phyloP scores from a whole-genome alignment of 2,329 filamentous ascomycete genomes.

The Thyridium curvatum region DNA sequence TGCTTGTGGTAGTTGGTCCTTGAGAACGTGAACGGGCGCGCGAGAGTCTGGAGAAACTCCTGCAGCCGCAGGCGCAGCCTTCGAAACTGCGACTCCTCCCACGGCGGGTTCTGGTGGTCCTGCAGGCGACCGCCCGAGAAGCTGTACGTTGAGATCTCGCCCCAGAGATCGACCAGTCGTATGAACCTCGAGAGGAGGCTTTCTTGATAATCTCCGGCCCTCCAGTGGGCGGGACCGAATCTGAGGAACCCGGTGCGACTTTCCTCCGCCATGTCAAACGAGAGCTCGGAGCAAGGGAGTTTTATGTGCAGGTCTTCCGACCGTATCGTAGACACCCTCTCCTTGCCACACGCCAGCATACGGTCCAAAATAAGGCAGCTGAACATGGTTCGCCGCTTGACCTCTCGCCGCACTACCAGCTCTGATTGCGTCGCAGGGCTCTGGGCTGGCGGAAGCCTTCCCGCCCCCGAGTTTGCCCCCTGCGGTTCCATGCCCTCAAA shows the following conservation, averaged over 20 bases:
- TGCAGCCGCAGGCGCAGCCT: conserved; percentile 44
- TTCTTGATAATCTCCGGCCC: conserved; percentile 12
- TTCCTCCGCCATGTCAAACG: conserved; percentile 56
- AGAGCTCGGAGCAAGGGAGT: conserved; percentile 60
- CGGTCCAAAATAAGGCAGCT: conserved; percentile 69
- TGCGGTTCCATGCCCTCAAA: conserved; percentile 39
- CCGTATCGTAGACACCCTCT: conserved; percentile 52
- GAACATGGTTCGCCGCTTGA: conserved; percentile 64
- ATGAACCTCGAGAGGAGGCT: conserved; percentile 47
- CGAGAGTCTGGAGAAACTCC: conserved; percentile 46
- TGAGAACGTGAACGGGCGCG: conserved; percentile 50
- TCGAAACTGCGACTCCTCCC: conserved; percentile 46
- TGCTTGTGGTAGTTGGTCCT: conserved; percentile 59
- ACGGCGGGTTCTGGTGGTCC: conserved; percentile 53
- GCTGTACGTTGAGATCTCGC: conserved; percentile 51
- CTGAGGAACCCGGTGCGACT: conserved; percentile 45
- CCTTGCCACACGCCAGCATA: conserved; percentile 58
- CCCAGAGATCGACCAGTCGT: conserved; percentile 53
- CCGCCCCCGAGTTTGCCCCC: neutral
- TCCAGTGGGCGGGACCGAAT: conserved; percentile 3
- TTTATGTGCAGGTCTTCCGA: conserved; percentile 57
- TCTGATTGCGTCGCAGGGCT: conserved; percentile 7
- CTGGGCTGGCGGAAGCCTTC: too few relatives aligned
- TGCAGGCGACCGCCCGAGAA: conserved; percentile 44
- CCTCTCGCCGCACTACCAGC: conserved; percentile 53